Evolutionary conservation across 73 alveolate species (phyloP), one percentile per base, ranked within the genome.

Genomic region (Symbiodinium pilosum): DNA sequence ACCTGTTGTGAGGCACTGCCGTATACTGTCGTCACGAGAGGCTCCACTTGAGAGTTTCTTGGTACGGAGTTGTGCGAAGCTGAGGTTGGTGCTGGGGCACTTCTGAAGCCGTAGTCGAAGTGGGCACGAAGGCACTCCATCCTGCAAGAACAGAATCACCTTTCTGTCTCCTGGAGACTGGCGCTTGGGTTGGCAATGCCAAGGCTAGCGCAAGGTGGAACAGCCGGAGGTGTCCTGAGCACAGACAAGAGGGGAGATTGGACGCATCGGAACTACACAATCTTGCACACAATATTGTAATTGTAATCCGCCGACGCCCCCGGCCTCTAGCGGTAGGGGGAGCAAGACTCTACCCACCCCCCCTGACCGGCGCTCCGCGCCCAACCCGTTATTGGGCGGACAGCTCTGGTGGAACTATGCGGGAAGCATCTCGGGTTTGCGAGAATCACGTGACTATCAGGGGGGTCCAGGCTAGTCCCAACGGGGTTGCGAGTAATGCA

Each of bases 41-140:
- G 52, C 38, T 26, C 34, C 51, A 14, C 34, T 77, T 77, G 26
- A 14, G 87, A 20, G 32, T 42, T 30, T 32, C 43, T 73, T 73
- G 28, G 86, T 30, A 42, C 26, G 36, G 86, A 21, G 4, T 11
- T 38, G 26, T 36, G 44, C 44, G 39, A 83, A 26, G 59, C 64
- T 38, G 20, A 16, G 83, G 21, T n/a, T 28, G 44, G 84, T 73
- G 73, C 87, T 2, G 97, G 97, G 4, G 97, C 97, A 69, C 89
- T 69, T 42, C 97, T 42, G 88, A 91, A 91, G 32, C 97, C 97
- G 32, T 91, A 91, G 81, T 91, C 97, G 41, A 91, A 71, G 40
- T 91, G 97, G 32, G 89, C 97, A 38, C 95, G 86, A 36, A 88
- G 43, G 52, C 95, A 88, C 73, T 88, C 95, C 95, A 88, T 88